Evolutionary conservation across 2,329 filamentous ascomycete genomes (phyloP).

Genomic region (Phialophora macrospora): DNA sequence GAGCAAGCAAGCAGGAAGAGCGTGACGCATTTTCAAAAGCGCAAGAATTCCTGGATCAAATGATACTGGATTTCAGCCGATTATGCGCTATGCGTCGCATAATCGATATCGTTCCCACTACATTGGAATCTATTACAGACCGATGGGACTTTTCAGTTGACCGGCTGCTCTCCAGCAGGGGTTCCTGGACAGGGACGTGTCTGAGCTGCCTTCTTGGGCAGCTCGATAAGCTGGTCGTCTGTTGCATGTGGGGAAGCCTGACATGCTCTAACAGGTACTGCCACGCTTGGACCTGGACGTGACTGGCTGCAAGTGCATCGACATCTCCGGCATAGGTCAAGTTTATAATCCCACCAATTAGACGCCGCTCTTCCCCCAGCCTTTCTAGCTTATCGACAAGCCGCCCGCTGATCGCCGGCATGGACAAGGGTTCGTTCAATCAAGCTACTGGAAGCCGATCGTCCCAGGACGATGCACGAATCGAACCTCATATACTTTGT

Average conservation of each 20-base stretch:
- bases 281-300: neutral
- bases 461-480: neutral
- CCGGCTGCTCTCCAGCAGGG: slow-evolving; percentile 1
- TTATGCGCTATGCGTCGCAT: neutral
- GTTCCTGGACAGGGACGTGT: neutral
- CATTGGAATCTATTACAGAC: neutral
- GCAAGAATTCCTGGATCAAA: neutral
- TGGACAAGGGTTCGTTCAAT: slow-evolving; percentile 4
- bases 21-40: neutral
- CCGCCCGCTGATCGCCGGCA: slow-evolving; percentile 2
- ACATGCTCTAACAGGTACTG: neutral
- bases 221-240: slow-evolving; percentile 26
- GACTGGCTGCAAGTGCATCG: slow-evolving; percentile 9
- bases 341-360: neutral
- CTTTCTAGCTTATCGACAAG: slow-evolving; percentile 16
- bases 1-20: slow-evolving; percentile 40
- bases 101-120: neutral
- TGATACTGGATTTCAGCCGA: neutral
- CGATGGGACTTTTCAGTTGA: neutral
- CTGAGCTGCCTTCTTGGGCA: slow-evolving; percentile 31
- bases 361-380: neutral
- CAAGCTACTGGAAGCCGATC: neutral
- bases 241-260: slow-evolving; percentile 17
- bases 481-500: neutral
- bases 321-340: neutral